A percentile compares a stretch with the other conserved stretches of the same genome.
Evolutionary conservation across 2,329 filamentous ascomycete genomes (phyloP).

Genomic region (Ascomycota sp.): DNA sequence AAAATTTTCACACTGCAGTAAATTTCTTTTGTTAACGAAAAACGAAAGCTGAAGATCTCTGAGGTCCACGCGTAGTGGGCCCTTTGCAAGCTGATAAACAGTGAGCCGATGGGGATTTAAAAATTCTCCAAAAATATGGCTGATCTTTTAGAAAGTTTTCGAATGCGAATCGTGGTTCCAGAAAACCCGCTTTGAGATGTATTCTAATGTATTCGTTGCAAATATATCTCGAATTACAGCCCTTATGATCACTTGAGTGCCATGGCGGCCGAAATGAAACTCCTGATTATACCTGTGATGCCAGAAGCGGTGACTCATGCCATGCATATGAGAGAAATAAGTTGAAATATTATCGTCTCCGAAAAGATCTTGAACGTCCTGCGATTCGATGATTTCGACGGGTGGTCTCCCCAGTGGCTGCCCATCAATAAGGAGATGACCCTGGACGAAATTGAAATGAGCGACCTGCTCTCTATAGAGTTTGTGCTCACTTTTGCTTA

Average conservation of each 20-base stretch:
- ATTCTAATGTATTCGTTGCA: constrained; percentile 8
- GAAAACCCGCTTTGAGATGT: constrained; percentile 14
- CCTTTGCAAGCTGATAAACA: constrained; percentile 16
- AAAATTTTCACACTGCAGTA: constrained; percentile 28
- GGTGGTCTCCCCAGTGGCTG: constrained; percentile 26
- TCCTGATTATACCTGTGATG: constrained; percentile 5
- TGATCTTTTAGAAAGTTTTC: constrained; percentile 16
- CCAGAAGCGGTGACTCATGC: constrained; percentile 28
- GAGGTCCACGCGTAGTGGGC: constrained; percentile 23
- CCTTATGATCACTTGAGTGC: constrained; percentile 19
- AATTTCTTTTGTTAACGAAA: constrained; percentile 18
- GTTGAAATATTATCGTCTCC: constrained; percentile 27
- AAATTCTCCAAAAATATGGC: constrained; percentile 23
- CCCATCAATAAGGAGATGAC: constrained; percentile 16
- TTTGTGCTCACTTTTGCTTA: not conserved
- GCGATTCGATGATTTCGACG: constrained; percentile 21
- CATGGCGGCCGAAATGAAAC: constrained; percentile 33
- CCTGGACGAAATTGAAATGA: constrained; percentile 14
- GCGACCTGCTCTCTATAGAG: constrained; percentile 4
- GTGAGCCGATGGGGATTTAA: constrained; percentile 5
- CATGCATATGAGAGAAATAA: constrained; percentile 26
- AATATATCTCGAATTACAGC: constrained; percentile 6
- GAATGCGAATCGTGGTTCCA: constrained; percentile 11
- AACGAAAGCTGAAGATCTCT: constrained; percentile 33
- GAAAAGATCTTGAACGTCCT: constrained; percentile 28